Base-by-base conservation (phyloP, 331 rosid species). In the Pyracantha coccinea region DNA sequence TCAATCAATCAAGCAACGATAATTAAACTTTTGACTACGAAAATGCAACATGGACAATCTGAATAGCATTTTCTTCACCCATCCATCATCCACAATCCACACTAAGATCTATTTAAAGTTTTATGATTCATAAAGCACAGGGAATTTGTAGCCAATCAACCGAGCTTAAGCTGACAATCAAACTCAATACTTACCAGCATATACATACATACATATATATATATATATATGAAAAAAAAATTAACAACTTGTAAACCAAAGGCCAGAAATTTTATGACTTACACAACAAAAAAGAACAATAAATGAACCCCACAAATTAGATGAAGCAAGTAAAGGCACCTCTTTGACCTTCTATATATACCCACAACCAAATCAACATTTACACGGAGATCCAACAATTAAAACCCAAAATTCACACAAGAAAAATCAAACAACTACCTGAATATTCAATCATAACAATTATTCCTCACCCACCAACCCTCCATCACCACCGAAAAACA, bases 371-470 rank as follows among this genome's bases (percentile, higher is more conserved):
- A 4, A 79, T 16, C 14, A 45, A 59, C 33, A 27, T 24, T 15
- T 8, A 62, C 23, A 19, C 63, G 54, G 77, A 75, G 77, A 82
- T 74, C 80, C 73, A 83, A 61, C 52, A 67, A 59, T 25, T 68
- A 16, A 71, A 69, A 57, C 76, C 23, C 4, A 75, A 81, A 76
- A 31, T 68, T 14, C 38, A 19, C 35, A 38, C 15, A 76, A 76
- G 71, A 45, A 12, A 59, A 71, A 17, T 47, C 9, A 78, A 75
- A 83, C 84, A 80, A 73, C 81, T 71, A 81, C 60, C 47, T 4
- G 32, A 62, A 3, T 53, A 68, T 23, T 55, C 31, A 81, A 77
- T 32, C 24, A 29, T 27, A 76, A 24, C 12, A 23, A 57, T 35
- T 71, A 32, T 59, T 66, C 27, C 19, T 35, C 62, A 32, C 63